A percentile compares a stretch with the other conserved stretches of the same genome.
phyloP scores from a whole-genome alignment of 306 rosid genomes.

The Castanea crenata region DNA sequence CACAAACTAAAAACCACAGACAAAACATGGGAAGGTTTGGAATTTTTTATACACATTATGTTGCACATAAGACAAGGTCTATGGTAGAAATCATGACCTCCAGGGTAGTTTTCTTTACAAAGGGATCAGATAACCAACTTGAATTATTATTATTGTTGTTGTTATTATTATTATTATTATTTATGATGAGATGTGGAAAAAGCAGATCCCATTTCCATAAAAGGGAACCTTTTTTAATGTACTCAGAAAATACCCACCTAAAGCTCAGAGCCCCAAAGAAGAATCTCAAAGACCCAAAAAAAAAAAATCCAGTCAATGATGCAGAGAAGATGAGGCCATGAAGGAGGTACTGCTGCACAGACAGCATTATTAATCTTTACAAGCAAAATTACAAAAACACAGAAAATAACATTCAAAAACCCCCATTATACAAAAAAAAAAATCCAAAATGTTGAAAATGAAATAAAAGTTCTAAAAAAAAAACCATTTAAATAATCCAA shows the following conservation, averaged over 20 bases:
- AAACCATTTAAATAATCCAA: conserved; percentile 22
- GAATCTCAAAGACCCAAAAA: conserved; percentile 51
- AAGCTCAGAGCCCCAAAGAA: conserved; percentile 82
- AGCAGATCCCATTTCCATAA: conserved; percentile 88
- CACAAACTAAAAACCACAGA: conserved; percentile 53
- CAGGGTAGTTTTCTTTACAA: conserved; percentile 45
- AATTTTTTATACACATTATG: conserved; percentile 39
- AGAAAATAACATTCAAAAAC: background rate
- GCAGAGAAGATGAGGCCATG: conserved; percentile 66
- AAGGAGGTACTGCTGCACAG: conserved; percentile 51
- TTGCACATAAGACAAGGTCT: conserved; percentile 75
- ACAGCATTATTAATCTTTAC: conserved; percentile 64
- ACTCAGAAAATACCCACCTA: conserved; percentile 78
- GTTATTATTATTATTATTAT: conserved; percentile 17
- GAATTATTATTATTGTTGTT: conserved; percentile 19
- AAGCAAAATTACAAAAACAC: conserved; percentile 27
- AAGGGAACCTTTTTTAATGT: conserved; percentile 70
- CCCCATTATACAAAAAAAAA: conserved; percentile 9
- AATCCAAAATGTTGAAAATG: conserved; percentile 15
- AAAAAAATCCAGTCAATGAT: conserved; percentile 55
- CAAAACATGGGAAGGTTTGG: conserved; percentile 56
- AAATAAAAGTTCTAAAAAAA: background rate
- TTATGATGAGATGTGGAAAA: conserved; percentile 60
- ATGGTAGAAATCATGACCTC: conserved; percentile 71
- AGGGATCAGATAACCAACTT: conserved; percentile 47